phyloP scores from a whole-genome alignment of 2,329 filamentous ascomycete species.

The Rugonectria rugulosa region DNA sequence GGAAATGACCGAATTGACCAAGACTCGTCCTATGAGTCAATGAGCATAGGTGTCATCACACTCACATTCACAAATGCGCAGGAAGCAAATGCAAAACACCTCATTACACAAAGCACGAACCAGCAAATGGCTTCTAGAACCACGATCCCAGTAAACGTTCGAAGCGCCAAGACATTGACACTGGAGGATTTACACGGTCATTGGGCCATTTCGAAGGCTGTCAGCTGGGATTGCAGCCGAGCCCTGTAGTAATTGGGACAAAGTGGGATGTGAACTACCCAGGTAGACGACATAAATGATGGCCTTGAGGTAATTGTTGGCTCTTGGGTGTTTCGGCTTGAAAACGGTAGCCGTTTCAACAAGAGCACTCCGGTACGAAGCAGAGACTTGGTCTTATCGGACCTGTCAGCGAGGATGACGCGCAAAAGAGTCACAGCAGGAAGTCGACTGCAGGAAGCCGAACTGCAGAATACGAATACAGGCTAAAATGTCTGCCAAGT shows the following conservation, averaged over 20 bases:
- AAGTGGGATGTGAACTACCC: background rate
- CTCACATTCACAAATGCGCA: too few relatives aligned
- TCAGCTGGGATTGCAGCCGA: background rate
- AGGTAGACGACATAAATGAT: too few relatives aligned
- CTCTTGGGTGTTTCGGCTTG: background rate
- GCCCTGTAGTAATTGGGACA: too few relatives aligned
- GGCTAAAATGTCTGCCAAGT: too few relatives aligned
- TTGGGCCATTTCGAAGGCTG: background rate
- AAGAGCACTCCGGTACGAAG: too few relatives aligned
- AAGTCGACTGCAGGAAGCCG: too few relatives aligned
- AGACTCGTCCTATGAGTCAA: background rate
- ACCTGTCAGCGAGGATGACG: background rate
- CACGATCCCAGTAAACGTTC: background rate
- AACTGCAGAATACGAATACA: too few relatives aligned
- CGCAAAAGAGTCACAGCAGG: background rate
- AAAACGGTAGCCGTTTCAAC: background rate
- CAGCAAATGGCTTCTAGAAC: background rate
- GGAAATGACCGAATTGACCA: background rate
- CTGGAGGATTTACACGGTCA: background rate
- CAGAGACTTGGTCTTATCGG: too few relatives aligned
- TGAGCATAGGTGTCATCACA: background rate
- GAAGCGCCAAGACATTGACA: background rate
- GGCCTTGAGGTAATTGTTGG: background rate
- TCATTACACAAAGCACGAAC: too few relatives aligned
- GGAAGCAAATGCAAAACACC: too few relatives aligned